Base-by-base conservation (phyloP, 2,329 filamentous ascomycete genomes). In the Thielaviopsis euricoi region DNA sequence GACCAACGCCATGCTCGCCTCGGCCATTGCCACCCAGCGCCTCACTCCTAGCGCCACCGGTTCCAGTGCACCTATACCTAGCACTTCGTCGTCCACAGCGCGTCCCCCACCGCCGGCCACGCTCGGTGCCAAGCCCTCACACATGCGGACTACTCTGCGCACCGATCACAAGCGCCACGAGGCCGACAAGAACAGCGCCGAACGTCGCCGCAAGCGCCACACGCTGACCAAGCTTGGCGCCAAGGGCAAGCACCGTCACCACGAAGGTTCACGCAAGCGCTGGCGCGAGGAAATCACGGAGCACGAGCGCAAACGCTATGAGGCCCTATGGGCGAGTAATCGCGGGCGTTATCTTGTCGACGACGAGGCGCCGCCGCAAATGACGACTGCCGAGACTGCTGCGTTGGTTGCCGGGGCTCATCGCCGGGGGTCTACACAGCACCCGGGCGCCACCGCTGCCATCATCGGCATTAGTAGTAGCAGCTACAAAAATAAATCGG, bases 251-350 rank as follows among this genome's bases (percentile, higher is more conserved):
- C 86, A 90, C 67, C 78, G 82, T 1, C 87, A 93, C 65, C 82
- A 87, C 64, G 87, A 91, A 66, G 87, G 85, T 0, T 78, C 85
- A 3, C 78, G 87, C 19, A 83, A 81, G 65, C 79, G 86, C 6
- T 93, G 87, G 87, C 79, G 86, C 49, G 86, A 90, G 63, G 76
- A 81, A 61, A 79, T 93, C 49, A 87, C 84, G 0, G 77, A 80
- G 53, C 74, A 80, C 5, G 86, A 93, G 66, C 75, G 85, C n/a
- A 86, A 86, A 65, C 77, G 87, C 1, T 93, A 93, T 68, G 87
- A 91, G 68, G 87, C 85, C 2, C 79, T 93, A 1, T 93, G 87
- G 86, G 87, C 87, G 1, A 87, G 86, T 49, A 93, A 93, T 64
- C 80, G 82, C 53, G 87, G 87, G 0, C 60, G 81, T 0, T 69